Percentiles rank a stretch among this genome's conserved stretches.
Conservation (phyloP, 116 monocot genomes). For the Cymodocea nodosa region DNA sequence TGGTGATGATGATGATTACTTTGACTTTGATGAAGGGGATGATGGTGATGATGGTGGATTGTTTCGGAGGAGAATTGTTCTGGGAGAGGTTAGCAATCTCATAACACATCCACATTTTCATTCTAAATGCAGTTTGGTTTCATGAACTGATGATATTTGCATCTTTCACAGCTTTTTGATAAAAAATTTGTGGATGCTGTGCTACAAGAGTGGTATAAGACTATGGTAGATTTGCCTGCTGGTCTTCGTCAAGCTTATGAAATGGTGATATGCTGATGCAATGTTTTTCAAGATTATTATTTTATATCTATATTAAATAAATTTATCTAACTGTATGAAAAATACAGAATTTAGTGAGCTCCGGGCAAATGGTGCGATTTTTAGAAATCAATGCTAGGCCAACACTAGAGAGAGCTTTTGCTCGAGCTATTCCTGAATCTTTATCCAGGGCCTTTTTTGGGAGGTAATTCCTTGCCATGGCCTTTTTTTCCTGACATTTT, state of each 20-base stretch:
- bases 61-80: conserved; percentile 72
- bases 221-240: conserved; percentile 75
- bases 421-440: conserved; percentile 67
- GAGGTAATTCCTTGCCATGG: conserved; percentile 37
- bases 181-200: conserved; percentile 95
- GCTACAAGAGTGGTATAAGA: conserved; percentile 92
- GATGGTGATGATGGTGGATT: conserved; percentile 95
- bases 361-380: conserved; percentile 86
- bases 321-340: not conserved
- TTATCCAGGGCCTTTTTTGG: conserved; percentile 90
- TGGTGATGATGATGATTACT: conserved; percentile 99
- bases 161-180: conserved; percentile 66
- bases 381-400: conserved; percentile 80
- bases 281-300: conserved; percentile 1
- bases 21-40: conserved; percentile 96
- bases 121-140: not conserved
- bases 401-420: conserved; percentile 54
- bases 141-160: not conserved
- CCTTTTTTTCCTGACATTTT: not conserved
- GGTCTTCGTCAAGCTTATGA: conserved; percentile 95
- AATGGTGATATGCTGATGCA: conserved; percentile 40
- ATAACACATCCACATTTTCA: not conserved
- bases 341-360: conserved; percentile 76
- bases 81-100: conserved; percentile 59
- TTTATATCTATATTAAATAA: not conserved